Evolutionary conservation across 1,139 yeast genomes (phyloP).

Genomic region (Blastobotrys buckinghamii): DNA sequence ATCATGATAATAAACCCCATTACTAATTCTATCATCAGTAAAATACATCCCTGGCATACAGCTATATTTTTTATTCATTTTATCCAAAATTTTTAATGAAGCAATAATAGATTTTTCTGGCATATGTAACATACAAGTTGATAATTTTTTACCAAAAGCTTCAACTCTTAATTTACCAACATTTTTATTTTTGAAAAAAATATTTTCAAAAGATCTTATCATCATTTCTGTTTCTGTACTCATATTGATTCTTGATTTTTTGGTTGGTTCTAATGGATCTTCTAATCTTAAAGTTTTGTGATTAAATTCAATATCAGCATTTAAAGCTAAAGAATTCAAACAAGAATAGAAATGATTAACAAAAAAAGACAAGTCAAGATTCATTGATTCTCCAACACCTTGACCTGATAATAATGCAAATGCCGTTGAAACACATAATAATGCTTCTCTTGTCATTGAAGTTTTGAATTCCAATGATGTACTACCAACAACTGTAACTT

Average conservation of each 20-base stretch:
- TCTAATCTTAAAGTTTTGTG: conserved; percentile 72
- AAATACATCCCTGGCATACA: conserved; percentile 70
- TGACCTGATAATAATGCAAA: conserved; percentile 80
- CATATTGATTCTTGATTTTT: conserved; percentile 65
- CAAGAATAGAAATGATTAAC: conserved; percentile 66
- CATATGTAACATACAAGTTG: conserved; percentile 58
- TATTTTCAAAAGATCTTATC: conserved; percentile 67
- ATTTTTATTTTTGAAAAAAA: conserved; percentile 71
- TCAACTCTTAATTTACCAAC: conserved; percentile 69
- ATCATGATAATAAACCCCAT: conserved; percentile 66
- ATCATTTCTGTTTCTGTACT: conserved; percentile 85
- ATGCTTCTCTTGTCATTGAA: conserved; percentile 55
- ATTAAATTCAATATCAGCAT: conserved; percentile 80
- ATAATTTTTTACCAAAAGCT: conserved; percentile 77
- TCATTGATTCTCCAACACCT: conserved; percentile 39
- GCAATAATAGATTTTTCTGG: conserved; percentile 90
- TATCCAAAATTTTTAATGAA: conserved; percentile 66
- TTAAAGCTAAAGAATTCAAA: conserved; percentile 62
- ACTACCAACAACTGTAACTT: conserved; percentile 30
- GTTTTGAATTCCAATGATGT: conserved; percentile 36
- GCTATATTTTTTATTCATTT: conserved; percentile 58
- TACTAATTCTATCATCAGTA: conserved; percentile 81
- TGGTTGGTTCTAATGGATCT: conserved; percentile 55
- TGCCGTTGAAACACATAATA: conserved; percentile 83
- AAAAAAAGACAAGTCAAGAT: conserved; percentile 44